Evolutionary conservation across 305 asterid species (phyloP).

Genomic region (Plantago rigida): DNA sequence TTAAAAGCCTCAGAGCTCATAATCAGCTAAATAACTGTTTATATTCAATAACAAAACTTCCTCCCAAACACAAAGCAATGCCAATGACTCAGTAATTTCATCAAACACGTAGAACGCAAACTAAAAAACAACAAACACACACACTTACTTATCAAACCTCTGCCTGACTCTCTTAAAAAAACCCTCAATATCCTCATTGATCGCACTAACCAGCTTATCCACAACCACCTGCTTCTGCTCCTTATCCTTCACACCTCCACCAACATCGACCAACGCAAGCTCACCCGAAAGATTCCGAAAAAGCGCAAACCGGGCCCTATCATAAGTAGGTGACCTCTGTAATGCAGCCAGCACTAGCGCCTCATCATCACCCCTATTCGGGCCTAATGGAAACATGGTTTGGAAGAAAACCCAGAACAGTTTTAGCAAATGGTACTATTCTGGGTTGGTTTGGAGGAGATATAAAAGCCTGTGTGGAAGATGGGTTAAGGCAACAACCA

Average conservation of each 20-base stretch:
- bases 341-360: constrained; percentile 52
- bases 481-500: constrained; percentile 37
- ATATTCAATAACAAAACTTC: neutral
- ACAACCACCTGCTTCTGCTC: constrained; percentile 42
- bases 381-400: constrained; percentile 31
- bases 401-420: constrained; percentile 25
- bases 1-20: neutral
- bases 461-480: constrained; percentile 23
- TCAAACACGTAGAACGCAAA: constrained; percentile 1
- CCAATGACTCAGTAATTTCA: neutral
- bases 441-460: neutral
- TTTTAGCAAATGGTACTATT: constrained; percentile 13
- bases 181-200: constrained; percentile 49
- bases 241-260: constrained; percentile 35
- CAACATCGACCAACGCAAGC: constrained; percentile 55
- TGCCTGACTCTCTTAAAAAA: constrained; percentile 56
- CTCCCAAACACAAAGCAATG: too few species aligned
- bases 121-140: constrained; percentile 1
- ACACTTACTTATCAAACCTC: constrained; percentile 70
- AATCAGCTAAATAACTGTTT: neutral
- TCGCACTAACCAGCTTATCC: constrained; percentile 45
- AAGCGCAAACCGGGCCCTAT: constrained; percentile 49
- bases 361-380: constrained; percentile 38
- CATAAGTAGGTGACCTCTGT: constrained; percentile 53
- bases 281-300: constrained; percentile 45